Evolutionary conservation across 805 yeast species (phyloP).

Genomic region (Sporopachydermia quercuum): DNA sequence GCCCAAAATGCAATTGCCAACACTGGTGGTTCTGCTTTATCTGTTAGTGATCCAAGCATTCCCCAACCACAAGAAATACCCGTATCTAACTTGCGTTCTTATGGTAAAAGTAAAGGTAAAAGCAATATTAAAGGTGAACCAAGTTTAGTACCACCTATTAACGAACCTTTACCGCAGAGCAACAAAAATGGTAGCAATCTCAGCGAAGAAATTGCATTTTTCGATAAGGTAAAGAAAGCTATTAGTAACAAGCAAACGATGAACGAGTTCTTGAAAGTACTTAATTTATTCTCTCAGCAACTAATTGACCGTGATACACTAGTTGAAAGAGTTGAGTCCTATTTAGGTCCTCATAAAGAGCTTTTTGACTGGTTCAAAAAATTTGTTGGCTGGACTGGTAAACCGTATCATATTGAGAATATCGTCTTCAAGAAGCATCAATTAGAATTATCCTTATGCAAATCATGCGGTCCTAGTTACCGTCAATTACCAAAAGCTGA

Average conservation of each 20-base stretch:
- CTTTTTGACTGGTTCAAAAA: constrained; percentile 81
- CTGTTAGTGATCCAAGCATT: constrained; percentile 7
- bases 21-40: constrained; percentile 4
- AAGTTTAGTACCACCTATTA: constrained; percentile 68
- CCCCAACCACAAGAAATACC: constrained; percentile 2
- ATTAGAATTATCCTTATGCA: constrained; percentile 77
- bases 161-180: constrained; percentile 56
- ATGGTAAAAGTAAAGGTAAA: constrained; percentile 17
- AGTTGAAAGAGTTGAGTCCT: constrained; percentile 72
- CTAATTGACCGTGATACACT: constrained; percentile 72
- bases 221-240: constrained; percentile 80
- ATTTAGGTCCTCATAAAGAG: constrained; percentile 69
- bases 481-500: constrained; percentile 86
- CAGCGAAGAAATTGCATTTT: constrained; percentile 76
- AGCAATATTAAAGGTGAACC: constrained; percentile 26
- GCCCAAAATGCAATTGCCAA: constrained; percentile 7
- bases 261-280: constrained; percentile 78
- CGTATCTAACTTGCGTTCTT: constrained; percentile 16
- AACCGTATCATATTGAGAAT: constrained; percentile 77
- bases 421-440: constrained; percentile 80
- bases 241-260: constrained; percentile 83
- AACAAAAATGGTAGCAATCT: constrained; percentile 42
- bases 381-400: constrained; percentile 80
- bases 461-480: constrained; percentile 91
- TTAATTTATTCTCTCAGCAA: constrained; percentile 81